Percentiles rank a stretch among this genome's conserved stretches.
These are phyloP conservation scores for Cladosporium sphaerospermum DNA, from an alignment of 2,329 filamentous ascomycete species.

Conservation along the genomic window DNA sequence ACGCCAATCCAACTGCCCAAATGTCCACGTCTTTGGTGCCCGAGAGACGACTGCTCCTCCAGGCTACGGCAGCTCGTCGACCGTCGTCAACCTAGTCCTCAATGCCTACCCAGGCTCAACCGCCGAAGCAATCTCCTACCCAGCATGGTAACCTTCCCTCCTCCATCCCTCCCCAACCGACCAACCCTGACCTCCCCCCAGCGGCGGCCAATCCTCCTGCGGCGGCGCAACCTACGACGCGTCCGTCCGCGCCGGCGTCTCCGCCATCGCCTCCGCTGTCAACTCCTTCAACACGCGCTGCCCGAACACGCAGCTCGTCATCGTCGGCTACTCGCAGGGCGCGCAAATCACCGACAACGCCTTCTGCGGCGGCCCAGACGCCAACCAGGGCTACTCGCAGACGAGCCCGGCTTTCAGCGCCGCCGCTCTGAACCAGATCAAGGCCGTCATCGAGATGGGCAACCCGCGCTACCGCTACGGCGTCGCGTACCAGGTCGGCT, in stretches of 20 bases:
- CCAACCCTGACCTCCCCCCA: slow-evolving; percentile 23
- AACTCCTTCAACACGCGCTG: slow-evolving; percentile 21
- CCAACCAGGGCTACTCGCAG: slow-evolving; percentile 41
- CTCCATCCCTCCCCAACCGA: neutral
- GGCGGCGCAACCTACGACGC: slow-evolving; percentile 55
- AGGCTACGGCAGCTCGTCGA: slow-evolving; percentile 36
- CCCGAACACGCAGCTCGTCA: slow-evolving; percentile 21
- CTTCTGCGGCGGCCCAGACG: slow-evolving; percentile 52
- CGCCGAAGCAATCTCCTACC: slow-evolving; percentile 38
- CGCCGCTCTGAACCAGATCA: slow-evolving; percentile 18
- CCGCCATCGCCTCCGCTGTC: slow-evolving; percentile 33
- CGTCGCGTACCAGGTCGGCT: slow-evolving; percentile 55
- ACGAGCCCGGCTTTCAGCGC: slow-evolving; percentile 31
- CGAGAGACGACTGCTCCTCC: slow-evolving; percentile 37
- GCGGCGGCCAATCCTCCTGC: slow-evolving; percentile 54
- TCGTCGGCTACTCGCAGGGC: slow-evolving; percentile 35
- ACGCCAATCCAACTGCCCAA: slow-evolving; percentile 29
- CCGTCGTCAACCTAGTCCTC: slow-evolving; percentile 37
- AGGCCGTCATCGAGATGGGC: slow-evolving; percentile 24
- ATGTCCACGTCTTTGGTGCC: slow-evolving; percentile 40
- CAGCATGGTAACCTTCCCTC: slow-evolving; percentile 36
- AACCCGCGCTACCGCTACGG: slow-evolving; percentile 52
- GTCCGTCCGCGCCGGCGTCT: slow-evolving; percentile 49
- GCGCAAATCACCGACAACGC: slow-evolving; percentile 59
- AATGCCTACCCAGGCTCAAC: slow-evolving; percentile 36